Conservation (phyloP, 176 grass and related monocot species). For the Triticum urartu region DNA sequence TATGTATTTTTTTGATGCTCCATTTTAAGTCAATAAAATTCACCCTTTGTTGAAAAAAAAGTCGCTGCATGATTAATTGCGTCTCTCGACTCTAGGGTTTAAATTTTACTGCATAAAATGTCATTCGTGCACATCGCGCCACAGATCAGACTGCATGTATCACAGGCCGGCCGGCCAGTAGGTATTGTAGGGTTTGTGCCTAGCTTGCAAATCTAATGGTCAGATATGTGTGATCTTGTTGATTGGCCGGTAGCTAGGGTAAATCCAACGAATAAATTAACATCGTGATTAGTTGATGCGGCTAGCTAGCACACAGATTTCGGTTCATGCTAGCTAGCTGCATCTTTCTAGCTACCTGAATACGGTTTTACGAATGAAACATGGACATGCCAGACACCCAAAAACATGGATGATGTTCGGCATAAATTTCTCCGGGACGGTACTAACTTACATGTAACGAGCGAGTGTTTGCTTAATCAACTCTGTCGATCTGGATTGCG, state of each 20-base stretch:
- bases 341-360: neutral
- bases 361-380: neutral
- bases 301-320: neutral
- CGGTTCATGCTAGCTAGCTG: neutral
- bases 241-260: neutral
- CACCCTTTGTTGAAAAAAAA: no score
- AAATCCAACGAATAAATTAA: neutral
- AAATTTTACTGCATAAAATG: no score
- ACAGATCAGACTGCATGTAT: no score
- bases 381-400: neutral
- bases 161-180: no score
- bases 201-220: no score
- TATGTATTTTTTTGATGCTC: no score
- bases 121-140: no score
- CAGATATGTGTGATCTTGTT: neutral
- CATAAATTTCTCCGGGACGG: neutral
- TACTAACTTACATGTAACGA: neutral
- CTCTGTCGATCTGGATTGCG: neutral
- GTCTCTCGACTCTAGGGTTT: no score
- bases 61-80: neutral
- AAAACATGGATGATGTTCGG: neutral
- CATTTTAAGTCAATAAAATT: no score
- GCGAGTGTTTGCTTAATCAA: neutral
- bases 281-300: neutral
- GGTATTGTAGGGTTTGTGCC: no score